A percentile compares a stretch with the other conserved stretches of the same genome.
phyloP scores from a whole-genome alignment of 2,329 filamentous ascomycete species.

The Colletotrichum shisoi region DNA sequence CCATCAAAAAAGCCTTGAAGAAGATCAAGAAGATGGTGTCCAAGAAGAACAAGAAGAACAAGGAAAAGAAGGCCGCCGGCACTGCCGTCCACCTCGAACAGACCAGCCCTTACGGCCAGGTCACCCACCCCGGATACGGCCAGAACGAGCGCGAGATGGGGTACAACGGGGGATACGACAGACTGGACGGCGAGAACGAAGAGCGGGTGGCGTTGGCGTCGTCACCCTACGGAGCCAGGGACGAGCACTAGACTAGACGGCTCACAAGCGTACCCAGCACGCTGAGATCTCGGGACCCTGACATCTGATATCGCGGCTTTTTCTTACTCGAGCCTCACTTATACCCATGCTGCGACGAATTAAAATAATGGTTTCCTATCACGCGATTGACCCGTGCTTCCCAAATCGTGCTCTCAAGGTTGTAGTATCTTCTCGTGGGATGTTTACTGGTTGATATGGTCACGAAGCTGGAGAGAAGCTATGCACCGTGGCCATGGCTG shows the following conservation, averaged over 20 bases:
- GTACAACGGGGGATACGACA: slow-evolving; percentile 18
- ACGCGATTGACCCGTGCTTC: too few relatives aligned
- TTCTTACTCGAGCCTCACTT: too few relatives aligned
- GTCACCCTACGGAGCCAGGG: slow-evolving; percentile 7
- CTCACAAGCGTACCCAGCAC: too few relatives aligned
- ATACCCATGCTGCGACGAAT: too few relatives aligned
- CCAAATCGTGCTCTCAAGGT: too few relatives aligned
- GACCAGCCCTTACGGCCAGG: slow-evolving; percentile 6
- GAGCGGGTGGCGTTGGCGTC: slow-evolving; percentile 21
- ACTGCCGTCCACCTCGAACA: not conserved
- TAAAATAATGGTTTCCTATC: too few relatives aligned
- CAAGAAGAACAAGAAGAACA: slow-evolving; percentile 26
- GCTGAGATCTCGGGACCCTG: too few relatives aligned
- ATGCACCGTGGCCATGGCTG: too few relatives aligned
- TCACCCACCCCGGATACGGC: slow-evolving; percentile 25
- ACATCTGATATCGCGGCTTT: too few relatives aligned
- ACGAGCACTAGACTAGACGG: not conserved
- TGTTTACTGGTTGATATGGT: too few relatives aligned
- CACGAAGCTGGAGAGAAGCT: too few relatives aligned
- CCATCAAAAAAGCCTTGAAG: slow-evolving; percentile 23
- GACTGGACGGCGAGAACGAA: slow-evolving; percentile 3
- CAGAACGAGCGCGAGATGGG: slow-evolving; percentile 15
- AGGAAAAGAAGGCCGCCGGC: not conserved
- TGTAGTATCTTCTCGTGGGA: too few relatives aligned
- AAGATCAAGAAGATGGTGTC: slow-evolving; percentile 34